Conservation (phyloP, 179 eudicot species). For the Heliamphora pulchella region DNA sequence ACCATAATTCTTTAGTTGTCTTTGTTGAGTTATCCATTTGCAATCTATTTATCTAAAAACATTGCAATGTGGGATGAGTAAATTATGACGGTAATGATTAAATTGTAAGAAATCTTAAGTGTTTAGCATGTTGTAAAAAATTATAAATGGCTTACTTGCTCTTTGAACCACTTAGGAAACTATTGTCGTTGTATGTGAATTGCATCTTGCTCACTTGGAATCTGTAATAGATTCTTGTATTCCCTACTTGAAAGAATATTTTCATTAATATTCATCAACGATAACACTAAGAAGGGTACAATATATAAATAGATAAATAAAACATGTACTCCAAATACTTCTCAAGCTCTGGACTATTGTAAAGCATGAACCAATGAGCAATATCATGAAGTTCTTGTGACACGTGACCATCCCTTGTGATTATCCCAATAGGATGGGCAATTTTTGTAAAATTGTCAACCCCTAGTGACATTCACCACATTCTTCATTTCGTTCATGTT, state of each 20-base stretch:
- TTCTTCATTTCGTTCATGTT: neutral
- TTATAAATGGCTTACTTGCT: neutral
- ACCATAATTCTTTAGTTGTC: neutral
- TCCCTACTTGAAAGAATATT: neutral
- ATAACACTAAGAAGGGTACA: too few species aligned
- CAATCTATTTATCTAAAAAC: neutral
- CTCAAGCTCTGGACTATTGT: too few species aligned
- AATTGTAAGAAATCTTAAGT: too few species aligned
- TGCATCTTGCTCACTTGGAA: neutral
- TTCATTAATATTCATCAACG: too few species aligned
- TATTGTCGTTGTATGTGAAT: neutral
- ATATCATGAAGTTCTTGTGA: too few species aligned
- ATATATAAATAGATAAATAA: too few species aligned
- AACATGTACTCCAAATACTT: neutral
- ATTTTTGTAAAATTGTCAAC: neutral
- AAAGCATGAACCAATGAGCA: too few species aligned
- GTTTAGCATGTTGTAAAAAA: neutral
- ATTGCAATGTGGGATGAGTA: neutral
- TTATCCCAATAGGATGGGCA: too few species aligned
- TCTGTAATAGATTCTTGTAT: neutral
- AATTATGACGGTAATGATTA: neutral
- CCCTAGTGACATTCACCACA: neutral
- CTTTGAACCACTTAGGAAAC: constrained; percentile 8
- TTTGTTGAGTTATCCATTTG: neutral
- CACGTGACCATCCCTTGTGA: too few species aligned